These are phyloP conservation scores for Mucor velutinosus DNA, from an alignment of 371 early-diverging fungal species.

Conservation along the genomic window DNA sequence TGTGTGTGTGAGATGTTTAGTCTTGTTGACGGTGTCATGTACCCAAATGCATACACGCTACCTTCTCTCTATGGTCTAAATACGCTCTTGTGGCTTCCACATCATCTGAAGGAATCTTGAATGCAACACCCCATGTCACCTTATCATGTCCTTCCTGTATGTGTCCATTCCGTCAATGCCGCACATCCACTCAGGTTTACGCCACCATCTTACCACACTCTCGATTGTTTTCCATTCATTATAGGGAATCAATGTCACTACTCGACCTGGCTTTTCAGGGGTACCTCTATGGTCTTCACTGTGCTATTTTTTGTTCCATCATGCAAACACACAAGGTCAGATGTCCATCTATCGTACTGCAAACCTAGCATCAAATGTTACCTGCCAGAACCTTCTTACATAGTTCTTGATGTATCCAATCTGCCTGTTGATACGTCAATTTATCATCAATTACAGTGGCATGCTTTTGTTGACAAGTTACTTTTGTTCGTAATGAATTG, in stretches of 20 bases:
- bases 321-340: neutral
- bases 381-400: slow-evolving; percentile 91
- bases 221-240: slow-evolving; percentile 62
- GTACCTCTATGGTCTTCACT: slow-evolving; percentile 94
- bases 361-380: neutral
- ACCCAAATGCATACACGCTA: slow-evolving; percentile 16
- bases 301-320: slow-evolving; percentile 38
- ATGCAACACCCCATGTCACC: slow-evolving; percentile 89
- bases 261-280: slow-evolving; percentile 81
- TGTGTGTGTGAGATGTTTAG: too few species aligned
- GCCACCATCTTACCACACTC: slow-evolving; percentile 32
- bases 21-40: slow-evolving; percentile 8
- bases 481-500: slow-evolving; percentile 57
- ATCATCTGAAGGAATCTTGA: slow-evolving; percentile 71
- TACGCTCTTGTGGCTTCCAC: slow-evolving; percentile 71
- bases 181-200: neutral
- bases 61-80: slow-evolving; percentile 89
- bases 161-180: neutral
- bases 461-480: slow-evolving; percentile 10
- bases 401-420: slow-evolving; percentile 81
- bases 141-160: slow-evolving; percentile 60
- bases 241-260: slow-evolving; percentile 83
- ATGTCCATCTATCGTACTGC: neutral
- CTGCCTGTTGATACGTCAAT: slow-evolving; percentile 33
- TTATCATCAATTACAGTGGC: neutral